Evolutionary conservation across 106 monocot species (phyloP).

Genomic region (Iris macrosiphon): DNA sequence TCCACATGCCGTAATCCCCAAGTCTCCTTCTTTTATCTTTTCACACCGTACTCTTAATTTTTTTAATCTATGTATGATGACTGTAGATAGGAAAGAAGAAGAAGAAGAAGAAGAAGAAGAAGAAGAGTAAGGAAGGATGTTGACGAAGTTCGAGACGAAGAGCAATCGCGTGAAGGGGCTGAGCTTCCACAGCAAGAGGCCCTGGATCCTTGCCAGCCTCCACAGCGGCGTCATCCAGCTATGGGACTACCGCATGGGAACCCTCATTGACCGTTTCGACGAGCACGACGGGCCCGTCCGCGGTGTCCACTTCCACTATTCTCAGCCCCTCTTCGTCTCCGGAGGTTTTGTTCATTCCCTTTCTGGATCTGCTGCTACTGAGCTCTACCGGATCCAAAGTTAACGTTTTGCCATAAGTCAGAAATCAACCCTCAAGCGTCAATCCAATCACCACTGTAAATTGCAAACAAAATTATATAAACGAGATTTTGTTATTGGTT

Average conservation of each 20-base stretch:
- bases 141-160: constrained; percentile 91
- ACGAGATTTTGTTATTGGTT: no score
- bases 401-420: no score
- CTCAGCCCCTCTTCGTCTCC: constrained; percentile 87
- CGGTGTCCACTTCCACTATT: constrained; percentile 80
- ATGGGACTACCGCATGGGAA: constrained; percentile 93
- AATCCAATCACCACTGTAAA: no score
- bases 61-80: no score
- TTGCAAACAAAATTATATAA: no score
- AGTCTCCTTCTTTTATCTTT: no score
- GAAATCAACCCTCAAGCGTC: no score
- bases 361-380: constrained; percentile 1
- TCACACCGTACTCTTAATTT: no score
- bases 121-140: constrained; percentile 20
- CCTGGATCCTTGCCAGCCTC: constrained; percentile 87
- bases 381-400: no score
- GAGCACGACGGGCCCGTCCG: constrained; percentile 88
- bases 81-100: no score
- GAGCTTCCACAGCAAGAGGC: constrained; percentile 79
- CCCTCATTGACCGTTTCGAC: constrained; percentile 84
- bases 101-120: no score
- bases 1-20: no score
- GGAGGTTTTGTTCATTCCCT: constrained; percentile 34
- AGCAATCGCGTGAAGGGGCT: constrained; percentile 91
- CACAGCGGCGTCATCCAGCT: constrained; percentile 93